Evolutionary conservation across 1,139 yeast genomes (phyloP), one percentile per base, ranked within the genome.

Genomic region (Suhomyces anneliseae): DNA sequence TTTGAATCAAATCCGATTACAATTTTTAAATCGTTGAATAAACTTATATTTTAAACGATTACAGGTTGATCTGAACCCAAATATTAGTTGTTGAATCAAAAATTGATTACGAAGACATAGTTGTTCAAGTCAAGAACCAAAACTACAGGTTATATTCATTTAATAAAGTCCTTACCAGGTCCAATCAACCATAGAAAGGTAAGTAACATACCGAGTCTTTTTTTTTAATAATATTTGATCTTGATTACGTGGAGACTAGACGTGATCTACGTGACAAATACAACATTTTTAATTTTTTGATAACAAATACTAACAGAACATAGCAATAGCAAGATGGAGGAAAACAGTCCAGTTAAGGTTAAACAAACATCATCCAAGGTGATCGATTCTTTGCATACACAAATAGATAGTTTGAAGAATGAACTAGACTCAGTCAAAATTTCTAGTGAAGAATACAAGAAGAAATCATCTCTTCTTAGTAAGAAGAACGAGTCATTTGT

Each of bases 401-500:
- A 79, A 52, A 79, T 82, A 34, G 81, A 69, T 56, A 66, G 53
- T n/a, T 66, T 84, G 52, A 82, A 81, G 43, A 68, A 66, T 3
- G 84, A 83, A 46, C 69, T 83, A 44, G 76, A 70, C 8, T 72
- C 70, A 33, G 64, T 76, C 38, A 74, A 75, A 52, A 47, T 62
- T 11, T 60, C 73, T 4, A 64, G 66, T 43, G 70, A 70, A 42
- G 77, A 69, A 42, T 66, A 70, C 59, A 72, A 70, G 58, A 79
- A 79, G 59, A 82, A 82, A 55, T 69, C 74, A 53, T 71, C 75
- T 29, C 64, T 76, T 19, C 64, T 75, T 27, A 65, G 75, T 44
- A 72, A 74, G 47, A 77, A 81, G 58, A 81, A 84, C 51, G 85
- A 83, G 40, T 78, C 79, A 48, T 71, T 81, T 49, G 75, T 82